These are phyloP conservation scores for Fraxinus baroniana DNA, from an alignment of 305 asterid genomes.

Conservation along the genomic window DNA sequence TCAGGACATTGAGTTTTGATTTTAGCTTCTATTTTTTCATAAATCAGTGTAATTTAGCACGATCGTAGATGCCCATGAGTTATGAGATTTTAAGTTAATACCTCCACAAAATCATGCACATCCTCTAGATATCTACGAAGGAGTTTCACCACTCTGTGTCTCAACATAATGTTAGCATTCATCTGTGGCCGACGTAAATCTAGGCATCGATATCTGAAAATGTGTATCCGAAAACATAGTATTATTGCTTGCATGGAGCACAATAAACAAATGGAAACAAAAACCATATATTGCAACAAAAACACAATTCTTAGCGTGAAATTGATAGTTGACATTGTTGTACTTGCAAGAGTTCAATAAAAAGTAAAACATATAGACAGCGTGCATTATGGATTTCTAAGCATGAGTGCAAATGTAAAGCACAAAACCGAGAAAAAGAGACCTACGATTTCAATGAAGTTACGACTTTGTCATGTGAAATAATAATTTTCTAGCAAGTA, in stretches of 20 bases:
- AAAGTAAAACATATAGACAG: not conserved
- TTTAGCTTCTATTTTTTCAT: constrained; percentile 3
- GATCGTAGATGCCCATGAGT: constrained; percentile 3
- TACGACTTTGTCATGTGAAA: not conserved
- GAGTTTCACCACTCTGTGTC: constrained; percentile 86
- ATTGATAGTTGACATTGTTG: constrained; percentile 1
- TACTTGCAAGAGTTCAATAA: not conserved
- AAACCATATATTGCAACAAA: not conserved
- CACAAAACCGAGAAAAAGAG: not conserved
- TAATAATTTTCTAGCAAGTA: not conserved
- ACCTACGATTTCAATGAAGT: not conserved
- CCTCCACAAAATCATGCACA: constrained; percentile 85
- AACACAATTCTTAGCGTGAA: constrained; percentile 6
- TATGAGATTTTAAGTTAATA: constrained; percentile 30
- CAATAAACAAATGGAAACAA: not conserved
- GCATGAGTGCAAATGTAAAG: not conserved
- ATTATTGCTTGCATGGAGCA: constrained; percentile 4
- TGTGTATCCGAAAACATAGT: constrained; percentile 19
- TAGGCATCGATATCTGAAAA: constrained; percentile 79
- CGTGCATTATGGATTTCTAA: constrained; percentile 1
- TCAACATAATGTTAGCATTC: constrained; percentile 72
- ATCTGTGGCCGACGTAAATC: constrained; percentile 86
- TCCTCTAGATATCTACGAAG: constrained; percentile 90
- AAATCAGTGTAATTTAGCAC: constrained; percentile 10
- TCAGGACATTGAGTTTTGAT: constrained; percentile 1